Base-by-base conservation (phyloP, 139 green algal species). In the Micromonas commoda region DNA sequence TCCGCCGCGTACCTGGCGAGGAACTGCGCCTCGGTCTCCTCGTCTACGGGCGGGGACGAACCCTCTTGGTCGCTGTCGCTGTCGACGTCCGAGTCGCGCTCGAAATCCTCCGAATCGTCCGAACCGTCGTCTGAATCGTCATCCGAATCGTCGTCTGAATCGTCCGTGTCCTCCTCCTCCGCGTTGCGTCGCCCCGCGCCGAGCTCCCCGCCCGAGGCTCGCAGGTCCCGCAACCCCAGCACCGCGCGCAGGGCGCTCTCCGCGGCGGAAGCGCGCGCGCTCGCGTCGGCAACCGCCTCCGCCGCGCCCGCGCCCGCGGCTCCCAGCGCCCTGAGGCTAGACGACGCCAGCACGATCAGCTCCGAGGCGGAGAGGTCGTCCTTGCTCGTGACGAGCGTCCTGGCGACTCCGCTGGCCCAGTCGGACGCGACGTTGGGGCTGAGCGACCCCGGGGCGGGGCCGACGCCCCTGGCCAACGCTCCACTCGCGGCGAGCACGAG, bases 71-170 rank as follows among this genome's bases (percentile, higher is more conserved):
- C 31, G 31, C 37, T 35, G 2, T 39, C n/a, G 66, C 37, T 51
- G 16, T 73, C 66, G 65, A 20, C 37, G 38, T 75, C 68, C 20
- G 16, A 16, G 37, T 60, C 37, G 37, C 61, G 37, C 3, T 38
- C 52, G 20, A 32, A 13, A 35, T 74, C 67, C 20, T 74, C 67
- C 4, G 3, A 29, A n/a, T 60, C 33, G 29, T 63, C 68, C 28
- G 28, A 45, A 6, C 61, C 68, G 37, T 75, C 37, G 68, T 74
- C 67, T n/a, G 6, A 29, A 28, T 60, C 34, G 35, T 60, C 37
- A 34, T 75, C 66, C 1, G 21, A 16, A 1, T 73, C 68, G 37
- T 74, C 67, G 16, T 24, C 26, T 13, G 28, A 23, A 24, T 39
- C n/a, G 19, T 75, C 68, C 37, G 37, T 33, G 68, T 75, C 68